phyloP scores from a whole-genome alignment of 2,329 filamentous ascomycete species.

The Aspergillus hiratsukae region DNA sequence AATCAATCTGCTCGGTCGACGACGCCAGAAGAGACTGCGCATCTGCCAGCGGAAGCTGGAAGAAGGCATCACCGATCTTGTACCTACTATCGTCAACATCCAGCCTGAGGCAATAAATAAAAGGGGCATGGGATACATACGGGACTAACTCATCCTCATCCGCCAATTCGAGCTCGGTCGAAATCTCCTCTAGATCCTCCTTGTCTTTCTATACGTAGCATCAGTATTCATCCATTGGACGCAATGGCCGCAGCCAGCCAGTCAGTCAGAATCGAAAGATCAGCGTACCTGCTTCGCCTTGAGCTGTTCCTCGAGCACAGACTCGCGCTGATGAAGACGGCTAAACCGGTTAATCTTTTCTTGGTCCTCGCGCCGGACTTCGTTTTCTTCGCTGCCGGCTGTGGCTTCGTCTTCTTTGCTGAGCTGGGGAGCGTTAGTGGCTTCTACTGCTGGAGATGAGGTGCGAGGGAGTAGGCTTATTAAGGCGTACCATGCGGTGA shows the following conservation, averaged over 20 bases:
- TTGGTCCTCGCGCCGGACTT: conserved; percentile 94
- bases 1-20: conserved; percentile 68
- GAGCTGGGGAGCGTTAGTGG: conserved; percentile 54
- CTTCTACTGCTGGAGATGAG: background rate
- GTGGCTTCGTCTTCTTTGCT: conserved; percentile 85
- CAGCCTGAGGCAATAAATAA: too few relatives aligned
- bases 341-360: conserved; percentile 99
- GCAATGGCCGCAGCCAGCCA: too few relatives aligned
- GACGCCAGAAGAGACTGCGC: conserved; percentile 78
- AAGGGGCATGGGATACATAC: conserved; percentile 61
- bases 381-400: conserved; percentile 71
- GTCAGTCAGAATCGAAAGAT: background rate
- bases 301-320: conserved; percentile 72
- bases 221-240: background rate
- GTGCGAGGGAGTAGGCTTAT: background rate
- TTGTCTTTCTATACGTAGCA: conserved; percentile 74
- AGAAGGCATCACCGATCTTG: conserved; percentile 94
- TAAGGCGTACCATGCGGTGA: conserved; percentile 54
- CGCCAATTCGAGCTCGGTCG: conserved; percentile 83
- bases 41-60: conserved; percentile 76
- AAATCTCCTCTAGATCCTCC: conserved; percentile 92
- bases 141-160: conserved; percentile 93
- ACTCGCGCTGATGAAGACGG: conserved; percentile 82
- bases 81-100: conserved; percentile 57
- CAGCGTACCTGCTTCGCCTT: conserved; percentile 63